Evolutionary conservation across 768 basidiomycete genomes (phyloP).

Genomic region (Exidia glandulosa): DNA sequence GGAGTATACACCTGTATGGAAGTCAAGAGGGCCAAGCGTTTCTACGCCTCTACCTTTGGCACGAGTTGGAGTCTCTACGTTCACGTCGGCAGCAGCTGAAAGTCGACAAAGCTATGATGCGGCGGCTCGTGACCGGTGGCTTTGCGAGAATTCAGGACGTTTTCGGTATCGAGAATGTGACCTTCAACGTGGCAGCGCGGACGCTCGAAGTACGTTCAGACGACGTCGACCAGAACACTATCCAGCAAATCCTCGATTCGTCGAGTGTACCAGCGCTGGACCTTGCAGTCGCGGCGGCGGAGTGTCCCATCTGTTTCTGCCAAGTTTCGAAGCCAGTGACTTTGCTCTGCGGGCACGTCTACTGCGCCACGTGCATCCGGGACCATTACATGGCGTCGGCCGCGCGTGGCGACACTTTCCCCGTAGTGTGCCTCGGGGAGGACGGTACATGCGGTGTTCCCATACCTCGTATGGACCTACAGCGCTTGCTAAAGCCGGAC

Average conservation of each 20-base stretch:
- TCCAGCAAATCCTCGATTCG: slow-evolving; percentile 8
- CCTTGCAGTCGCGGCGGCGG: slow-evolving; percentile 5
- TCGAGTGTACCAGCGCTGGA: neutral
- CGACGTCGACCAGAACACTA: slow-evolving; percentile 31
- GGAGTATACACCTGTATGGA: slow-evolving; percentile 25
- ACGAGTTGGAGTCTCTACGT: neutral
- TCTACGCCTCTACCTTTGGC: neutral
- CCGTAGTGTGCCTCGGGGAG: slow-evolving; percentile 60
- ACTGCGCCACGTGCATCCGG: slow-evolving; percentile 54
- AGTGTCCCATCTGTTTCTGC: slow-evolving; percentile 64
- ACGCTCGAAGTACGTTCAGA: slow-evolving; percentile 47
- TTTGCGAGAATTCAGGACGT: slow-evolving; percentile 34
- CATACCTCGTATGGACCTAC: slow-evolving; percentile 46
- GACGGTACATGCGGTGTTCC: slow-evolving; percentile 42
- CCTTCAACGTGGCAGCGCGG: slow-evolving; percentile 32
- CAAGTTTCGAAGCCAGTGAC: slow-evolving; percentile 39
- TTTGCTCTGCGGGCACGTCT: slow-evolving; percentile 54
- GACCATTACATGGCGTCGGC: slow-evolving; percentile 47
- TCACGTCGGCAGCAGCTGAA: too few species aligned
- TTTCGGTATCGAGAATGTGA: slow-evolving; percentile 48
- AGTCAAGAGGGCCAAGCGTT: slow-evolving; percentile 33
- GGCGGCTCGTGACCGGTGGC: slow-evolving; percentile 30
- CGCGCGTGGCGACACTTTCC: slow-evolving; percentile 49
- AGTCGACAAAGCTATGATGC: neutral
- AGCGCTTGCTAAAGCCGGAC: slow-evolving; percentile 33